A percentile compares a stretch with the other conserved stretches of the same genome.
These are phyloP conservation scores for Elsinoe necatrix DNA, from an alignment of 2,329 filamentous ascomycete genomes.

Conservation along the genomic window DNA sequence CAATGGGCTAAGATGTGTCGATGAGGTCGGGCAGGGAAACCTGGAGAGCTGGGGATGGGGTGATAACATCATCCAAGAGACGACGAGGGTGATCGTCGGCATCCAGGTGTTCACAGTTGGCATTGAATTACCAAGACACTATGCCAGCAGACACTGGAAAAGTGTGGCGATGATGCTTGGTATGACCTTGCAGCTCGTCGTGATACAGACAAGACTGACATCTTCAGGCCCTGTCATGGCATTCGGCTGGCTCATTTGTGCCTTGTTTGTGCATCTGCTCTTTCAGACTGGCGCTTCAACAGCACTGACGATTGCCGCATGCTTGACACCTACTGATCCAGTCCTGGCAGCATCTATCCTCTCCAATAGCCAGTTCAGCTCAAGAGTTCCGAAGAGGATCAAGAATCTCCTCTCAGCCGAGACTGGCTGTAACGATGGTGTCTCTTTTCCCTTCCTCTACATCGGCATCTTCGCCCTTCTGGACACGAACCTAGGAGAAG, in stretches of 20 bases:
- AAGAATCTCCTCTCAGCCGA: constrained; percentile 47
- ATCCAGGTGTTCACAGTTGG: constrained; percentile 35
- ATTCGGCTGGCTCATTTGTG: constrained; percentile 41
- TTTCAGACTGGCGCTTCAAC: constrained; percentile 40
- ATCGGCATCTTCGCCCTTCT: constrained; percentile 42
- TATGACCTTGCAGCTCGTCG: neutral
- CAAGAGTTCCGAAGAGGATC: constrained; percentile 43
- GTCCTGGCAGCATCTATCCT: constrained; percentile 48
- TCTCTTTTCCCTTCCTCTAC: constrained; percentile 50
- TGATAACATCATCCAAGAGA: constrained; percentile 35
- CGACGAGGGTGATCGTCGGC: constrained; percentile 39
- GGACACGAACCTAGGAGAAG: constrained; percentile 30
- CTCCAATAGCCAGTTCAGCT: constrained; percentile 45
- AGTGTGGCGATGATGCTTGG: constrained; percentile 40
- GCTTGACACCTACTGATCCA: constrained; percentile 50
- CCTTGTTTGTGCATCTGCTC: constrained; percentile 39
- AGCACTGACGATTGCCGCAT: constrained; percentile 45
- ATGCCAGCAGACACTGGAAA: constrained; percentile 45
- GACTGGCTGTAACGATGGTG: constrained; percentile 48
- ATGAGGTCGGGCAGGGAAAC: constrained; percentile 15
- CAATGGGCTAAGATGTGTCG: constrained; percentile 24
- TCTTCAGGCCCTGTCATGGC: constrained; percentile 42
- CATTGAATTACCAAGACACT: constrained; percentile 34
- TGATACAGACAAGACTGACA: neutral
- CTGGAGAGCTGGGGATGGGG: constrained; percentile 35